Base-by-base conservation (phyloP, 2,329 filamentous ascomycete genomes). In the Colletotrichum australisinense region DNA sequence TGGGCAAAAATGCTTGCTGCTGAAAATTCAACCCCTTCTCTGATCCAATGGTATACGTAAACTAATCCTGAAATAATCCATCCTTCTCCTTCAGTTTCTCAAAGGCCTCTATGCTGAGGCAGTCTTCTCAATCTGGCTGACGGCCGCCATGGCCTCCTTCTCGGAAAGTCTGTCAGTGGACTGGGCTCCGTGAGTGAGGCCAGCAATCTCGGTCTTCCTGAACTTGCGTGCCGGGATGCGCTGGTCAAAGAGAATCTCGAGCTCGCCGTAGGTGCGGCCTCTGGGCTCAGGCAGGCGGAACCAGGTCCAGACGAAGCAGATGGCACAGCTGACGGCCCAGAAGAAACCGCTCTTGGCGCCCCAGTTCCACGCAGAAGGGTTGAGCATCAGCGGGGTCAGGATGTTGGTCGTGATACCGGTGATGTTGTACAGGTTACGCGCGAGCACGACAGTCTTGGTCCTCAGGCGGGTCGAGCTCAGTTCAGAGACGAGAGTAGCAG, bases 271-370 rank as follows among this genome's bases (percentile, higher is more conserved):
- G 0, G 87, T 88, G 49, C 87, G 84, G 7, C 85, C 88, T 69
- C 85, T 86, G 19, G 89, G 88, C 81, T 91, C 89, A 4, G 88
- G 88, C 5, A 89, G 81, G 22, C 85, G 86, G 76, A 87, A 88
- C 72, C 82, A 88, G 0, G 87, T 86, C 84, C 89, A 91, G 1
- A 84, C 63, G 2, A 86, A 79, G 42, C 86, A 87, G 4, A 84
- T 16, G 4, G 86, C 74, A 75, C 87, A 87, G 12, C 86, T 82
- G 46, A 77, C 82, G 9, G 82, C 83, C 83, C 84, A 87, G 78
- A 87, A 83, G 76, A 86, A 84, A 2, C 81, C 89, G 64, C 79
- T 84, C 81, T 81, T 86, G 77, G 86, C 88, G 75, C 79, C 85
- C 84, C 84, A 85, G 75, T 85, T 84, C 80, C 85, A 86, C 4